Evolutionary conservation across 768 basidiomycete genomes (phyloP), one percentile per base, ranked within the genome.

Genomic region (Boletus rex-veris): DNA sequence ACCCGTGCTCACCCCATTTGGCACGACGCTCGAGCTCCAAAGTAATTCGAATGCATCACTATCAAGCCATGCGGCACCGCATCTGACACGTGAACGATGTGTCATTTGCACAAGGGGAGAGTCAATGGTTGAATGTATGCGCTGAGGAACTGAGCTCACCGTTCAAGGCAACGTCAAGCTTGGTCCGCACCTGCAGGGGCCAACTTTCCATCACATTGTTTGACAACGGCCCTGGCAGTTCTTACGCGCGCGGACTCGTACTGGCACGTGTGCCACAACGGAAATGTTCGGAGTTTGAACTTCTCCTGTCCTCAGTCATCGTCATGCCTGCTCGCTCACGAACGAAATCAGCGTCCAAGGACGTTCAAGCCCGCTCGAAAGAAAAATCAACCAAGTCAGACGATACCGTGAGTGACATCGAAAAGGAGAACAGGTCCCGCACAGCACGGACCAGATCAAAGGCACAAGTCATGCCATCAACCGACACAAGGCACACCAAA

Each of bases 281-380:
- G 55, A 51, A 57, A 15, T 24, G 3, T 40, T 57, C 69, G 69
- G 69, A 72, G 69, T 70, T 69, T 67, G 14, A 70, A 70, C 54
- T 58, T 18, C 41, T 58, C 52, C 57, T 71, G 58, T 66, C 54
- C 59, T 50, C 50, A 48, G 50, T 48, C 62, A 52, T 59, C 53
- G 51, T 43, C 53, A 80, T 80, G 79, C 74, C 73, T 48, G 75
- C 76, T 51, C 79, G 79, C 51, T 71, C 79, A 49, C 76, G 73
- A 54, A 73, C 75, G 36, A 75, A 74, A 64, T 64, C 78, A 14
- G 24, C 58, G 43, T 36, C 65, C 42, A 62, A 58, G 46, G 59
- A 57, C 31, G 19, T 50, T 18, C 46, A 49, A 16, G 26, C 45
- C 30, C 59, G 60, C 16, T 4, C 58, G 18, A 70, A 61, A 15